Evolutionary conservation across 805 yeast genomes (phyloP).

Genomic region (Jamesozyma piceae): DNA sequence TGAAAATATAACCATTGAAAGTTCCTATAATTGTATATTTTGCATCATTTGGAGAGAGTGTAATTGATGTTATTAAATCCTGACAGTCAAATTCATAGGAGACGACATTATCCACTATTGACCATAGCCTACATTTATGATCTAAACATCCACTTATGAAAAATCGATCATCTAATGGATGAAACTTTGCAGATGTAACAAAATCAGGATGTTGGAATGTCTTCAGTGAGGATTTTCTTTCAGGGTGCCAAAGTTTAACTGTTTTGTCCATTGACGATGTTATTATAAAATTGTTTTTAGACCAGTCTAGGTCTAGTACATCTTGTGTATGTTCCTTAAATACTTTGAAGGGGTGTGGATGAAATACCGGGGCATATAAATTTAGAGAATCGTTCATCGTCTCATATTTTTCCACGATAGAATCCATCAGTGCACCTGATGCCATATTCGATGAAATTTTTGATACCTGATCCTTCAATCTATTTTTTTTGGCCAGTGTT

Average conservation of each 20-base stretch:
- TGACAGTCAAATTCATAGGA: constrained; percentile 52
- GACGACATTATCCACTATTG: constrained; percentile 63
- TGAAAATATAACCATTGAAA: constrained; percentile 58
- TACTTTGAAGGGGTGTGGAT: constrained; percentile 50
- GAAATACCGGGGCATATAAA: constrained; percentile 69
- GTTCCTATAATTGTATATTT: constrained; percentile 61
- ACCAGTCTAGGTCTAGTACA: constrained; percentile 76
- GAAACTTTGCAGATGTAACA: constrained; percentile 72
- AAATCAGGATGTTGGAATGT: constrained; percentile 66
- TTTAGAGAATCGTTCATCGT: constrained; percentile 4
- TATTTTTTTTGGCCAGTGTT: constrained; percentile 3
- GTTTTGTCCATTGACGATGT: constrained; percentile 81
- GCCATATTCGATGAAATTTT: background rate
- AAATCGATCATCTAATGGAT: constrained; percentile 79
- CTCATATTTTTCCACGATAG: background rate
- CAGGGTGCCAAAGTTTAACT: constrained; percentile 78
- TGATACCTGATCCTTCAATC: constrained; percentile 4
- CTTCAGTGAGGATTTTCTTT: constrained; percentile 51
- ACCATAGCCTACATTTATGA: constrained; percentile 67
- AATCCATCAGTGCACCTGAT: background rate
- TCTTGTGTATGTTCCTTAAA: constrained; percentile 64
- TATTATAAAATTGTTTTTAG: constrained; percentile 70
- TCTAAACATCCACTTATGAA: constrained; percentile 77
- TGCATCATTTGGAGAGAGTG: constrained; percentile 61
- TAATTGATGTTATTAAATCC: constrained; percentile 64